Evolutionary conservation across 2,329 filamentous ascomycete species (phyloP).

Genomic region (Emmonsia crescens): DNA sequence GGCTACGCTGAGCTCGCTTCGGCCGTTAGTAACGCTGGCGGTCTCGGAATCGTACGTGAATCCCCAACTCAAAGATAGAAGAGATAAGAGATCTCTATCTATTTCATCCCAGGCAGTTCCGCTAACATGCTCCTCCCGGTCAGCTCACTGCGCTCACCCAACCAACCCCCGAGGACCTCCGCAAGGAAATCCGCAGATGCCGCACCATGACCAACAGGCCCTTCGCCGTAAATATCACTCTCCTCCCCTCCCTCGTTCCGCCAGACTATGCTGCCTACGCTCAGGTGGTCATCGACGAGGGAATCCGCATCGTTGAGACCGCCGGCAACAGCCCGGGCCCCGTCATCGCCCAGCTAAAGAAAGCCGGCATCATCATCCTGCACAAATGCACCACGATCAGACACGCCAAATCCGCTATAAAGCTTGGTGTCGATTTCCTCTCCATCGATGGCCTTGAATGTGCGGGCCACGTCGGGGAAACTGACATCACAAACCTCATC

Average conservation of each 20-base stretch:
- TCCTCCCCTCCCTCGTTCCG: slow-evolving; percentile 78
- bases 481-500: slow-evolving; percentile 45
- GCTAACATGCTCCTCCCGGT: not conserved
- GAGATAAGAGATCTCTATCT: not conserved
- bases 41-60: slow-evolving; percentile 40
- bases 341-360: slow-evolving; percentile 81
- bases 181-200: slow-evolving; percentile 84
- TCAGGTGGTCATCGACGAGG: slow-evolving; percentile 86
- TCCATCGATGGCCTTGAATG: slow-evolving; percentile 98
- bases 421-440: slow-evolving; percentile 91
- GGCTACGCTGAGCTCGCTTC: slow-evolving; percentile 43
- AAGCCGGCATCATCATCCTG: slow-evolving; percentile 63
- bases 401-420: slow-evolving; percentile 82
- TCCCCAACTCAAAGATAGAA: not conserved
- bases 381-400: slow-evolving; percentile 98
- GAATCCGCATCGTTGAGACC: slow-evolving; percentile 82
- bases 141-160: slow-evolving; percentile 61
- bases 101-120: not conserved
- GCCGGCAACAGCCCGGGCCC: slow-evolving; percentile 84
- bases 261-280: slow-evolving; percentile 91
- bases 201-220: slow-evolving; percentile 52
- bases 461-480: slow-evolving; percentile 54
- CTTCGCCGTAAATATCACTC: slow-evolving; percentile 91
- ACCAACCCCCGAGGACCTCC: slow-evolving; percentile 80
- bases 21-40: slow-evolving; percentile 45